A percentile compares a stretch with the other conserved stretches of the same genome.
Conservation (phyloP, 2,329 filamentous ascomycete genomes). For the Ophiostoma pallidulum region DNA sequence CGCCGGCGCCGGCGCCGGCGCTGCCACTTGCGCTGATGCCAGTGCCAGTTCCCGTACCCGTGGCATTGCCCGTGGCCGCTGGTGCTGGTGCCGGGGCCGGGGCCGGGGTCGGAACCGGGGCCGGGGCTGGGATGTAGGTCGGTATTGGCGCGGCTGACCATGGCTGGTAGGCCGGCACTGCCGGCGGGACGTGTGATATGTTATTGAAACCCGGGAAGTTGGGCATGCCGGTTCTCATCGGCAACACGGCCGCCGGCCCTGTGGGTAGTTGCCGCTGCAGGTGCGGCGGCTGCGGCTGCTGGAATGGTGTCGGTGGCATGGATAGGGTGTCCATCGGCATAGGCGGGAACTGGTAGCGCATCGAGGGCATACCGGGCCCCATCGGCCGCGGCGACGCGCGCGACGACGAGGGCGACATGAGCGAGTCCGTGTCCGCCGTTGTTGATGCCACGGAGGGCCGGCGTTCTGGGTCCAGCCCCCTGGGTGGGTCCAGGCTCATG, state of each 20-base stretch:
- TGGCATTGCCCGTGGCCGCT: too few relatives aligned
- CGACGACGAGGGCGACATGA: slow-evolving; percentile 4
- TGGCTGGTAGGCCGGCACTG: not conserved
- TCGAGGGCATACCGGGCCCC: not conserved
- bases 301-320: not conserved
- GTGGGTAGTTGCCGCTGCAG: not conserved
- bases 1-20: not conserved
- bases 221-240: not conserved
- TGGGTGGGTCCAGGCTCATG: not conserved
- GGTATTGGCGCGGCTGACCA: not conserved
- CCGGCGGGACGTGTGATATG: not conserved
- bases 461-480: not conserved
- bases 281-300: not conserved
- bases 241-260: not conserved
- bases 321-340: not conserved
- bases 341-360: not conserved
- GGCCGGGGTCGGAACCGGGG: not conserved
- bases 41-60: too few relatives aligned
- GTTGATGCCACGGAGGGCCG: slow-evolving; percentile 4
- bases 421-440: slow-evolving; percentile 7
- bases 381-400: not conserved
- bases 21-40: not conserved
- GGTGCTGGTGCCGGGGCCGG: not conserved
- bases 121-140: not conserved
- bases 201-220: not conserved